These are phyloP conservation scores for Stachybotrys chlorohalonatus DNA, from an alignment of 2,329 filamentous ascomycete genomes.

Conservation along the genomic window DNA sequence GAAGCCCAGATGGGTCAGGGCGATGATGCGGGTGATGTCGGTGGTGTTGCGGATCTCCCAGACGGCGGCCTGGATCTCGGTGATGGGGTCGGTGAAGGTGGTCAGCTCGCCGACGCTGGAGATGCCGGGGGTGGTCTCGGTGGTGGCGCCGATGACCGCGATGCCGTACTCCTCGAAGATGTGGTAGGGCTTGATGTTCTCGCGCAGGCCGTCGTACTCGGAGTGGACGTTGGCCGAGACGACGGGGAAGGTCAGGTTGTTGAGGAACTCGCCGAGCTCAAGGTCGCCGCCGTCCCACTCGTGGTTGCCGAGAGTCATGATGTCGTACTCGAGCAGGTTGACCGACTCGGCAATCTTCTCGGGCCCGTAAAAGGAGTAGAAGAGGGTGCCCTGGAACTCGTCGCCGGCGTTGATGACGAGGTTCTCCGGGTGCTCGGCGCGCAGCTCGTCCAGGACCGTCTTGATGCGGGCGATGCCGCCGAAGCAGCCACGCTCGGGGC, in stretches of 20 bases:
- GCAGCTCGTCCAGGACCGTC: constrained; percentile 46
- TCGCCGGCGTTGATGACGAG: constrained; percentile 59
- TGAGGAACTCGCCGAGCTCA: constrained; percentile 49
- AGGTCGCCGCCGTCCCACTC: constrained; percentile 60
- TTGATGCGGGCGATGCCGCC: constrained; percentile 59
- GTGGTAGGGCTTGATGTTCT: constrained; percentile 56
- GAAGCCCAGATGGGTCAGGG: constrained; percentile 60
- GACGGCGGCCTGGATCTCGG: constrained; percentile 51
- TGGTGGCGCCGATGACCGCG: constrained; percentile 57
- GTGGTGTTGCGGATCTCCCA: constrained; percentile 52
- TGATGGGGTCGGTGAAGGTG: constrained; percentile 46
- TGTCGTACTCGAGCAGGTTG: constrained; percentile 57
- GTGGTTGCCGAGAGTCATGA: constrained; percentile 60
- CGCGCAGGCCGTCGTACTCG: constrained; percentile 48
- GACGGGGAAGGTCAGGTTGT: constrained; percentile 56
- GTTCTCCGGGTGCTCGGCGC: constrained; percentile 48
- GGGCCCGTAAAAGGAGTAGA: constrained; percentile 57
- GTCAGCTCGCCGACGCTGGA: constrained; percentile 50
- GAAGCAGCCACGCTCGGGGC: constrained; percentile 47
- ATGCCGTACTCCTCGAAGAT: constrained; percentile 53
- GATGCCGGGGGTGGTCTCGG: constrained; percentile 47
- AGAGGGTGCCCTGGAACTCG: constrained; percentile 60
- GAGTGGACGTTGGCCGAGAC: constrained; percentile 55
- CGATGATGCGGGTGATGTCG: constrained; percentile 55
- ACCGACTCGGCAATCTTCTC: constrained; percentile 60